These are phyloP conservation scores for Tilletia walkeri DNA, from an alignment of 1,284 basidiomycete genomes.

Conservation along the genomic window DNA sequence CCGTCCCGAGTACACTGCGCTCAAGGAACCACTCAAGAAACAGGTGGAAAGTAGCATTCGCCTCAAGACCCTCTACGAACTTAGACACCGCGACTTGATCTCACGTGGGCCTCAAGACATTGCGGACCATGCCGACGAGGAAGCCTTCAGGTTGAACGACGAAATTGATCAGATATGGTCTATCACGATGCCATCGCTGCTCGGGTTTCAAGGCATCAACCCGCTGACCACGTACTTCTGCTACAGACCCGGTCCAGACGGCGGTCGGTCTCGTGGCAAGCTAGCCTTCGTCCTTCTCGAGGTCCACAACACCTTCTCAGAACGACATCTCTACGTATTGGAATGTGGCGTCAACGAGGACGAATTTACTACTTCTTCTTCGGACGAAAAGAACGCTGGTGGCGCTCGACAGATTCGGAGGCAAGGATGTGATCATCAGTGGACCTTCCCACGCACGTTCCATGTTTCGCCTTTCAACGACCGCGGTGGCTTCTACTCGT, in stretches of 20 bases:
- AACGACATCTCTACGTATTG: conserved; percentile 65
- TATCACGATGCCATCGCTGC: conserved; percentile 68
- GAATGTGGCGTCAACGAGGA: conserved; percentile 60
- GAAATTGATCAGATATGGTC: conserved; percentile 39
- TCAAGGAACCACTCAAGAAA: neutral
- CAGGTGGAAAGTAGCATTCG: conserved; percentile 30
- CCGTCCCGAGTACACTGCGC: conserved; percentile 20
- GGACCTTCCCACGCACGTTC: conserved; percentile 71
- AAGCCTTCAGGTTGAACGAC: conserved; percentile 20
- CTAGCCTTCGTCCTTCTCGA: conserved; percentile 65
- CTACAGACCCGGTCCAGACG: conserved; percentile 57
- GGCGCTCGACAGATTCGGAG: conserved; percentile 20
- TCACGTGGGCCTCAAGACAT: conserved; percentile 34
- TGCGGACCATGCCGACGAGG: neutral
- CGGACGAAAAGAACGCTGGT: neutral
- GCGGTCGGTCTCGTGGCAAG: conserved; percentile 20
- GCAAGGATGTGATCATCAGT: conserved; percentile 64
- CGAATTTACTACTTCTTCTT: conserved; percentile 45
- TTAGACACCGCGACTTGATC: conserved; percentile 29
- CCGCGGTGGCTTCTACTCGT: conserved; percentile 67
- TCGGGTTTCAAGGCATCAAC: conserved; percentile 72
- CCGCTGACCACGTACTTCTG: conserved; percentile 73
- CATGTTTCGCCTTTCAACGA: conserved; percentile 81
- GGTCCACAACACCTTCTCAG: conserved; percentile 77
- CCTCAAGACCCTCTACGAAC: conserved; percentile 41